These are phyloP conservation scores for Pythium phragmiticola DNA, from an alignment of 352 stramenopile species.

Conservation along the genomic window DNA sequence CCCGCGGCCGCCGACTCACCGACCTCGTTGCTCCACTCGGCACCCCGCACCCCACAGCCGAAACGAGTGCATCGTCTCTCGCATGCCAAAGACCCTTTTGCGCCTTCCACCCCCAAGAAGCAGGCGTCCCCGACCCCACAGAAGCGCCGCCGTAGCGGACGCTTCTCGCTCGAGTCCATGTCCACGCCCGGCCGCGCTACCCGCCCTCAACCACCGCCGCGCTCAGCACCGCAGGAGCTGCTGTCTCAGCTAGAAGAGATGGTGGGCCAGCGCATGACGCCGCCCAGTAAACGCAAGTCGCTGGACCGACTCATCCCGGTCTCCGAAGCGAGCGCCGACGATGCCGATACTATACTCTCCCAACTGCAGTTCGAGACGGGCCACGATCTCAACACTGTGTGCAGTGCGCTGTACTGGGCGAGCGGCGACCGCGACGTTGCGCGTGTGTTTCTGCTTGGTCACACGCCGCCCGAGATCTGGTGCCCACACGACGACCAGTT, in stretches of 20 bases:
- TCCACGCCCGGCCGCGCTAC: constrained; percentile 5
- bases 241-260: constrained; percentile 22
- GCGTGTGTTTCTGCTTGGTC: constrained; percentile 22
- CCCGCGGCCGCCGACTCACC: not conserved
- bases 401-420: constrained; percentile 28
- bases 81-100: not conserved
- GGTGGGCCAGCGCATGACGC: constrained; percentile 23
- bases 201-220: constrained; percentile 7
- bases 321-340: constrained; percentile 10
- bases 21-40: not conserved
- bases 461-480: constrained; percentile 37
- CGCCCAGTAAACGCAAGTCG: constrained; percentile 19
- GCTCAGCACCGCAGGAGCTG: constrained; percentile 11
- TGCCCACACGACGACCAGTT: constrained; percentile 48
- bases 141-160: constrained; percentile 1
- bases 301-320: constrained; percentile 19
- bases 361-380: constrained; percentile 25
- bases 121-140: constrained; percentile 8
- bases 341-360: constrained; percentile 15
- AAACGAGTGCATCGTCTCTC: constrained; percentile 16
- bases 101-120: not conserved
- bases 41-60: not conserved
- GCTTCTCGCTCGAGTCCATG: constrained; percentile 5
- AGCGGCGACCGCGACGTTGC: constrained; percentile 23
- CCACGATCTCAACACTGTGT: constrained; percentile 24